Conservation (phyloP, 352 stramenopile genomes). For the Pythium grandisporangium region DNA sequence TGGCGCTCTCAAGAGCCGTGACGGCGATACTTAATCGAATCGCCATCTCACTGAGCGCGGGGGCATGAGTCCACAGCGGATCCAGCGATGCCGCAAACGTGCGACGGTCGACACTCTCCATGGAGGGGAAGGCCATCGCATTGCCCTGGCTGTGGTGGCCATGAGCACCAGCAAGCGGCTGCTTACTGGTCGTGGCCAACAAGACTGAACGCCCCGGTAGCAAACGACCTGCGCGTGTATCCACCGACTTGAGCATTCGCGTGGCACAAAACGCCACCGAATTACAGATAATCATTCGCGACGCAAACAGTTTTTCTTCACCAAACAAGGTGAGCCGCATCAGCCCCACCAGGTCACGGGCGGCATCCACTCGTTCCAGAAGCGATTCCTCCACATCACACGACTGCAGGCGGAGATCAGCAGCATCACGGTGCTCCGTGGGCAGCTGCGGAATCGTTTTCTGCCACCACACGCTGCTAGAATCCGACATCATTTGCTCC, state of each 20-base stretch:
- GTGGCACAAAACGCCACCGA: slow-evolving; percentile 57
- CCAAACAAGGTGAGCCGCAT: slow-evolving; percentile 59
- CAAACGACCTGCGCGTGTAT: slow-evolving; percentile 15
- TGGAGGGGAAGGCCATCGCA: slow-evolving; percentile 29
- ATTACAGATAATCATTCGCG: slow-evolving; percentile 77
- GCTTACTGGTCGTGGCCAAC: slow-evolving; percentile 32
- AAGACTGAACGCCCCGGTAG: slow-evolving; percentile 28
- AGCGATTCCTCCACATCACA: slow-evolving; percentile 14
- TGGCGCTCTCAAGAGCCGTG: slow-evolving; percentile 35
- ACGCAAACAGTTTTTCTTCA: slow-evolving; percentile 74
- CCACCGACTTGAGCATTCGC: slow-evolving; percentile 60
- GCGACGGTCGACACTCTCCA: slow-evolving; percentile 39
- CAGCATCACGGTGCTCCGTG: slow-evolving; percentile 50
- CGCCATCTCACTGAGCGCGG: slow-evolving; percentile 51
- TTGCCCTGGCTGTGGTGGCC: slow-evolving; percentile 5
- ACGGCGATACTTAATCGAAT: slow-evolving; percentile 39
- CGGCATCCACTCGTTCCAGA: slow-evolving; percentile 7
- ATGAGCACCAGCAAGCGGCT: slow-evolving; percentile 9
- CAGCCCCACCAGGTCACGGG: slow-evolving; percentile 15
- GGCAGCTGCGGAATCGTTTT: slow-evolving; percentile 18
- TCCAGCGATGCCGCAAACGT: slow-evolving; percentile 47
- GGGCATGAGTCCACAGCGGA: slow-evolving; percentile 47
- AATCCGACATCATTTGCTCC: slow-evolving; percentile 20
- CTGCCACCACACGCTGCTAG: slow-evolving; percentile 49
- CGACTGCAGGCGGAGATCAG: slow-evolving; percentile 6